A percentile compares a stretch with the other conserved stretches of the same genome.
Conservation (phyloP, 148 eudicot species). For the Heliamphora exappendiculata region DNA sequence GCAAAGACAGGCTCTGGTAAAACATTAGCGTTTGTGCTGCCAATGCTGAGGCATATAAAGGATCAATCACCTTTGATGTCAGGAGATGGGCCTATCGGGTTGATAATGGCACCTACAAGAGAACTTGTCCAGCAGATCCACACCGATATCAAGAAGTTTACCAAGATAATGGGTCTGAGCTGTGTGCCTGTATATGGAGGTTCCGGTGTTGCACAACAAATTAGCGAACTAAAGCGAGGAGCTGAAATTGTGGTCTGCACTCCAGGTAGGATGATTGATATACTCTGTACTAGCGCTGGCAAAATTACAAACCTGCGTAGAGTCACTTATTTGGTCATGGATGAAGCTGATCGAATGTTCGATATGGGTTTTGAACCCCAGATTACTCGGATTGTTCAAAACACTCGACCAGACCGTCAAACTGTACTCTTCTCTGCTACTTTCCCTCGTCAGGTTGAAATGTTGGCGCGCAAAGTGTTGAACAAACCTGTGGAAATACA, state of each 20-base stretch:
- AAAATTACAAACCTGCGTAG: constrained; percentile 78
- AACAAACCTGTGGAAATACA: constrained; percentile 72
- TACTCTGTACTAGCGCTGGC: constrained; percentile 69
- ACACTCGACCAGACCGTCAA: constrained; percentile 74
- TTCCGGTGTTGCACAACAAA: constrained; percentile 77
- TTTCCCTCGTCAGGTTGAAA: constrained; percentile 80
- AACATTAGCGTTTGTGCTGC: constrained; percentile 79
- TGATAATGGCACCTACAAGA: constrained; percentile 82
- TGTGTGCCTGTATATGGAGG: constrained; percentile 90
- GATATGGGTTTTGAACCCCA: constrained; percentile 92
- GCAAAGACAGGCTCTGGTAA: constrained; percentile 87
- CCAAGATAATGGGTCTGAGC: constrained; percentile 58
- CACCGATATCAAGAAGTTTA: constrained; percentile 62
- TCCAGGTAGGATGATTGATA: constrained; percentile 87
- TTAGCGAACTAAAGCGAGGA: constrained; percentile 70
- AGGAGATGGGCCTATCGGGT: constrained; percentile 84
- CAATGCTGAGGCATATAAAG: constrained; percentile 80
- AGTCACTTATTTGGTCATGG: constrained; percentile 81
- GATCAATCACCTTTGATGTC: constrained; percentile 70
- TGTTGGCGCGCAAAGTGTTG: constrained; percentile 66
- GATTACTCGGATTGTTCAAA: constrained; percentile 74
- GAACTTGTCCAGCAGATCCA: constrained; percentile 87
- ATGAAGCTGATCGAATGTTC: constrained; percentile 87
- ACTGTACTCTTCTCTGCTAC: constrained; percentile 86
- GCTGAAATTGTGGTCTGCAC: constrained; percentile 84